A percentile compares a stretch with the other conserved stretches of the same genome.
phyloP scores from a whole-genome alignment of 768 basidiomycete genomes.

The Termitomyces sp. region DNA sequence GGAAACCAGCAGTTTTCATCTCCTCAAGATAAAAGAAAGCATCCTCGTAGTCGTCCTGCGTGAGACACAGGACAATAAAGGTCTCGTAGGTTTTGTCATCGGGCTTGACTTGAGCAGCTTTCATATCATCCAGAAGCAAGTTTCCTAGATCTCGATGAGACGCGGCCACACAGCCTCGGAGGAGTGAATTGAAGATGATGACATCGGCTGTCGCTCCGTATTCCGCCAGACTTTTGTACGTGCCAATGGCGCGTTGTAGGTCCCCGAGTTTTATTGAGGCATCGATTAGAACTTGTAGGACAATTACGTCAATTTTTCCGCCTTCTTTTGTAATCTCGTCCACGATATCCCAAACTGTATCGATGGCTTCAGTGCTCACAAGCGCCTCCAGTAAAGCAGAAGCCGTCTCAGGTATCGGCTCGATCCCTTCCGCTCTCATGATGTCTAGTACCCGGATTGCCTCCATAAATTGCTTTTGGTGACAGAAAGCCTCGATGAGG shows the following conservation, averaged over 20 bases:
- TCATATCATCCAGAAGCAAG: conserved; percentile 62
- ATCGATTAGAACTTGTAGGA: conserved; percentile 63
- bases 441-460: conserved; percentile 54
- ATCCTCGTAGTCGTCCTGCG: conserved; percentile 72
- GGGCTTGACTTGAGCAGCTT: conserved; percentile 45
- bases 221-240: conserved; percentile 60
- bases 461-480: conserved; percentile 48
- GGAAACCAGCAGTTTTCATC: conserved; percentile 63
- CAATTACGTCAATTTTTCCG: conserved; percentile 45
- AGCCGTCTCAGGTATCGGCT: conserved; percentile 46
- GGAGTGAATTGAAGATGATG: conserved; percentile 64
- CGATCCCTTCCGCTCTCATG: conserved; percentile 52
- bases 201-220: conserved; percentile 52
- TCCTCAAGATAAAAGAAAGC: conserved; percentile 87
- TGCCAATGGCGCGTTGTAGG: conserved; percentile 70
- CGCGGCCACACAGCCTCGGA: conserved; percentile 57
- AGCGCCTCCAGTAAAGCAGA: conserved; percentile 45
- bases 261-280: conserved; percentile 60
- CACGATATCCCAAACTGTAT: conserved; percentile 58
- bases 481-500: conserved; percentile 69
- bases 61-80: conserved; percentile 66
- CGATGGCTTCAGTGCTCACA: conserved; percentile 46
- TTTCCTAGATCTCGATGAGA: conserved; percentile 65
- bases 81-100: conserved; percentile 59
- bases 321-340: conserved; percentile 54